Evolutionary conservation across 2,329 filamentous ascomycete species (phyloP).

Genomic region (Didymella sp.): DNA sequence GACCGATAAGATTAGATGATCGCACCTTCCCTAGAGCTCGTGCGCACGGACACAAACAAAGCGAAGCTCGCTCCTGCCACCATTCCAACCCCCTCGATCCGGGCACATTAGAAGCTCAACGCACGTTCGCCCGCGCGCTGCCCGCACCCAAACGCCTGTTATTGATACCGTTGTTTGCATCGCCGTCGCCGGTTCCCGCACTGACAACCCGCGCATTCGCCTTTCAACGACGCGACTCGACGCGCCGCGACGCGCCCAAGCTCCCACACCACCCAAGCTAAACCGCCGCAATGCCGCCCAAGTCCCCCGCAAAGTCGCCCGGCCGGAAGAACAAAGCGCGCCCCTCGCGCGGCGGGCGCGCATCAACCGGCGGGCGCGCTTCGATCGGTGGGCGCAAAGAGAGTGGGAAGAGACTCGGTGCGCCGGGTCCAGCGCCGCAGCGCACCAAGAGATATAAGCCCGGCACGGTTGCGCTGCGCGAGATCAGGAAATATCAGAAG

Average conservation of each 20-base stretch:
- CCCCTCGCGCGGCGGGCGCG: slow-evolving; percentile 39
- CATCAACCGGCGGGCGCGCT: slow-evolving; percentile 18
- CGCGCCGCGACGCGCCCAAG: slow-evolving; percentile 23
- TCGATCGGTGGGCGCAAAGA: slow-evolving; percentile 18
- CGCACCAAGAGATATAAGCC: slow-evolving; percentile 55
- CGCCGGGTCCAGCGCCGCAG: slow-evolving; percentile 44
- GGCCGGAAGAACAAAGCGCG: slow-evolving; percentile 42
- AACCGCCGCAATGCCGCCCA: slow-evolving; percentile 6
- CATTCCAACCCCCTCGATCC: slow-evolving; percentile 35
- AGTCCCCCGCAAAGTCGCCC: slow-evolving; percentile 29
- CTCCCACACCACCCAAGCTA: neutral
- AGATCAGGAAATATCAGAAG: slow-evolving; percentile 99
- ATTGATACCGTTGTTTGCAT: neutral
- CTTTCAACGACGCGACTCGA: slow-evolving; percentile 9
- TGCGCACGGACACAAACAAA: no score
- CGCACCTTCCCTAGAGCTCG: neutral
- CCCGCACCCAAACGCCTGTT: slow-evolving; percentile 1
- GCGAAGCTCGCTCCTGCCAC: slow-evolving; percentile 19
- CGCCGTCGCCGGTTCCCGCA: neutral
- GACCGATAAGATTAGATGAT: slow-evolving; percentile 20
- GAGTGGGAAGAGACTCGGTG: slow-evolving; percentile 35
- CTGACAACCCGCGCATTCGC: neutral
- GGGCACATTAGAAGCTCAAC: slow-evolving; percentile 22
- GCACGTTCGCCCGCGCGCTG: slow-evolving; percentile 20
- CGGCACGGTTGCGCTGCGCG: slow-evolving; percentile 93